phyloP scores from a whole-genome alignment of 2,329 filamentous ascomycete genomes.

The Nemania diffusa region DNA sequence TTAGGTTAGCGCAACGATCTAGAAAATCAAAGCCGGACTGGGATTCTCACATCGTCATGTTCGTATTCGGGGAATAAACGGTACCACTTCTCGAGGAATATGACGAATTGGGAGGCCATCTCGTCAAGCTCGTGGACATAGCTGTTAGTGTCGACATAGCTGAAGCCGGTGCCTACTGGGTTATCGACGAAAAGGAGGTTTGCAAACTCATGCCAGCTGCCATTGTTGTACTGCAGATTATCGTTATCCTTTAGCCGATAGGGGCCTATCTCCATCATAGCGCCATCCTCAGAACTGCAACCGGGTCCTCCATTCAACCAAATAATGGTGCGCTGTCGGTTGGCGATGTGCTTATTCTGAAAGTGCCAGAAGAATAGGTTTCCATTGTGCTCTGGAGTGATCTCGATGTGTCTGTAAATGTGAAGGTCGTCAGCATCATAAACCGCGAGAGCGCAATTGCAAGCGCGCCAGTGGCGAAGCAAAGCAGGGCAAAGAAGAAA shows the following conservation, averaged over 20 bases:
- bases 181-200: slow-evolving; percentile 98
- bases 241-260: slow-evolving; percentile 83
- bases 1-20: slow-evolving; percentile 8
- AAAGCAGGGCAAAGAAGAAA: neutral
- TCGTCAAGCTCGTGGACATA: slow-evolving; percentile 86
- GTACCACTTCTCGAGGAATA: slow-evolving; percentile 93
- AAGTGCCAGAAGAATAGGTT: slow-evolving; percentile 99
- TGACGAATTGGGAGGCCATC: slow-evolving; percentile 89
- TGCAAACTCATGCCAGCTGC: slow-evolving; percentile 98
- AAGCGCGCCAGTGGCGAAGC: neutral
- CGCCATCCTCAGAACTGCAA: slow-evolving; percentile 96
- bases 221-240: slow-evolving; percentile 82
- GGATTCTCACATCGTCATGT: slow-evolving; percentile 80
- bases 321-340: slow-evolving; percentile 88
- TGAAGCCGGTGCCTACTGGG: slow-evolving; percentile 95
- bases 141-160: slow-evolving; percentile 90
- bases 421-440: slow-evolving; percentile 28
- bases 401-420: slow-evolving; percentile 81
- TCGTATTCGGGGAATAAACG: slow-evolving; percentile 90
- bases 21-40: neutral
- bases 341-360: slow-evolving; percentile 93
- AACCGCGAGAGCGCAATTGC: neutral
- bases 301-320: slow-evolving; percentile 98
- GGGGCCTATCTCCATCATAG: slow-evolving; percentile 94
- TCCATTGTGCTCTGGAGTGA: slow-evolving; percentile 84